Conservation (phyloP, 2,329 filamentous ascomycete species). For the Monosporascus ibericus region DNA sequence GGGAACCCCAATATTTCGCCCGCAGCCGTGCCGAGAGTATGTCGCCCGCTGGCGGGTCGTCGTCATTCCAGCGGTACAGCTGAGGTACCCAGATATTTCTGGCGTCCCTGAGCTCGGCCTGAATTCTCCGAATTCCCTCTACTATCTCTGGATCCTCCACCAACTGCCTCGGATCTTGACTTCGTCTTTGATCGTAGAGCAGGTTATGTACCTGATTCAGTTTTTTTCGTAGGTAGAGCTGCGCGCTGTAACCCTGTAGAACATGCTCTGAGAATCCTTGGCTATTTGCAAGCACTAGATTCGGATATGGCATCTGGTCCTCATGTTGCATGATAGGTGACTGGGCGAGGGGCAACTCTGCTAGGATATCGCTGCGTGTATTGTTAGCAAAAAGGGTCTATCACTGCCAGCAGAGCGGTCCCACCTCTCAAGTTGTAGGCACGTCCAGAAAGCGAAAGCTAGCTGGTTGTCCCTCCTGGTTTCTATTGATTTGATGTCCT, state of each 20-base stretch:
- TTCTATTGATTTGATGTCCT: constrained; percentile 25
- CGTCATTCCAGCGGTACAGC: constrained; percentile 53
- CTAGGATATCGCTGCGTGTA: constrained; percentile 71
- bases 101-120: constrained; percentile 37
- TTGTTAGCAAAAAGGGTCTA: constrained; percentile 11
- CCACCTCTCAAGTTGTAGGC: constrained; percentile 83
- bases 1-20: constrained; percentile 90
- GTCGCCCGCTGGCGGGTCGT: constrained; percentile 64
- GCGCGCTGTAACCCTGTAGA: constrained; percentile 54
- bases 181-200: constrained; percentile 41
- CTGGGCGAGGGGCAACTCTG: constrained; percentile 65
- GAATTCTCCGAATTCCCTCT: constrained; percentile 40
- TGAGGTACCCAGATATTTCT: constrained; percentile 41
- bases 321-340: constrained; percentile 57
- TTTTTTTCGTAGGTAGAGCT: constrained; percentile 58
- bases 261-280: constrained; percentile 42
- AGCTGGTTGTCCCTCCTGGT: constrained; percentile 55
- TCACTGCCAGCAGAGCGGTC: constrained; percentile 3
- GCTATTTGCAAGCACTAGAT: constrained; percentile 38
- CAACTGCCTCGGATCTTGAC: constrained; percentile 19
- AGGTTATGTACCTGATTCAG: constrained; percentile 57
- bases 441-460: constrained; percentile 84
- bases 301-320: constrained; percentile 61
- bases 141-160: constrained; percentile 18
- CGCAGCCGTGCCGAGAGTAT: constrained; percentile 79